Percentiles rank a stretch among this genome's conserved stretches.
phyloP scores from a whole-genome alignment of 805 yeast species.

The Hanseniaspora nectarophila region DNA sequence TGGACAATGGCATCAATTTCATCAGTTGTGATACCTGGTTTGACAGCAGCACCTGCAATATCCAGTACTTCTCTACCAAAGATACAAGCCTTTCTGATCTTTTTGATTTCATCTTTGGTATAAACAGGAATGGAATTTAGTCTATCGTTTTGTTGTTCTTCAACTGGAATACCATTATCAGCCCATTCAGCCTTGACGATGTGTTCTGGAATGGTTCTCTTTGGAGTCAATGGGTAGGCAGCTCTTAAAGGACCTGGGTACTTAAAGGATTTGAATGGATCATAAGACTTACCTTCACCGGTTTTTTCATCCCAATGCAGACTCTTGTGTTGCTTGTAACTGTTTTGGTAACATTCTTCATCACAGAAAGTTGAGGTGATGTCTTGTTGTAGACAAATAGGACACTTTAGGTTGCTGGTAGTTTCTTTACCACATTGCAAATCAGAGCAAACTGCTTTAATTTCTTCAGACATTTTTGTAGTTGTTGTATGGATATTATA shows the following conservation, averaged over 20 bases:
- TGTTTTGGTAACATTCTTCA: slow-evolving; percentile 67
- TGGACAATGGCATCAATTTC: slow-evolving; percentile 80
- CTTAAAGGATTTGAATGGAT: slow-evolving; percentile 74
- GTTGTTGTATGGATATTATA: no score
- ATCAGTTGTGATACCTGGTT: slow-evolving; percentile 88
- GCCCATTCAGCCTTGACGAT: slow-evolving; percentile 79
- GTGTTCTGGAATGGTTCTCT: slow-evolving; percentile 56
- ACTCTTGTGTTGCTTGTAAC: slow-evolving; percentile 63
- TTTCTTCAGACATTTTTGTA: not conserved
- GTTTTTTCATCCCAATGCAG: slow-evolving; percentile 51
- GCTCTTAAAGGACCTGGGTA: slow-evolving; percentile 72
- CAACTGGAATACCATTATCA: slow-evolving; percentile 58
- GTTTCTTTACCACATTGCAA: slow-evolving; percentile 79
- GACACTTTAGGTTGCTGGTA: slow-evolving; percentile 68
- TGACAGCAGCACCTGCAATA: slow-evolving; percentile 67
- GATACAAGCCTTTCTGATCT: slow-evolving; percentile 61
- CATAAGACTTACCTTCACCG: slow-evolving; percentile 43
- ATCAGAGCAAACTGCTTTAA: slow-evolving; percentile 46
- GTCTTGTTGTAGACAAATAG: slow-evolving; percentile 72
- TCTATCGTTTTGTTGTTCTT: slow-evolving; percentile 65
- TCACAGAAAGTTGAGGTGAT: slow-evolving; percentile 59
- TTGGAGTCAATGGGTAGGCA: slow-evolving; percentile 65
- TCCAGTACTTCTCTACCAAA: slow-evolving; percentile 84
- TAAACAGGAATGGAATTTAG: slow-evolving; percentile 52
- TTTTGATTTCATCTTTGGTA: slow-evolving; percentile 56